Percentiles rank a stretch among this genome's conserved stretches.
Conservation (phyloP, 1,139 yeast species). For the Suhomyces panamericanus region DNA sequence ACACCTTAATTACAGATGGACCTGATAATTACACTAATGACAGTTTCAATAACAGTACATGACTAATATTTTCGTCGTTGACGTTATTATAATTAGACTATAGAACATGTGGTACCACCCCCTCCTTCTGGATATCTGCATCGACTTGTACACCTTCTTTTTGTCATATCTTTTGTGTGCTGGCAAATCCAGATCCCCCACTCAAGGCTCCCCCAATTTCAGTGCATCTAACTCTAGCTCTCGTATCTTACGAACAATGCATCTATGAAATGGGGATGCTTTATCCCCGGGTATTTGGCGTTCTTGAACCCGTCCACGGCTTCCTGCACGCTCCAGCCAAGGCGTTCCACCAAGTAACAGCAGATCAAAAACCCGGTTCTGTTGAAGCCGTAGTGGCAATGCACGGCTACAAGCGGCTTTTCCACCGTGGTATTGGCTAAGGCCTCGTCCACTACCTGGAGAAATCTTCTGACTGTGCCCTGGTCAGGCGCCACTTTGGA, state of each 20-base stretch:
- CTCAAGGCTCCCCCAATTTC: neutral
- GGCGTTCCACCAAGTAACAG: conserved; percentile 62
- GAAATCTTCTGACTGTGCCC: conserved; percentile 57
- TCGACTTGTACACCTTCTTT: too few species aligned
- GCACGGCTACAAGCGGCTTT: conserved; percentile 57
- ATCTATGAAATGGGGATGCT: conserved; percentile 76
- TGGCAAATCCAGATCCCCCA: neutral
- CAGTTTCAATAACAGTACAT: too few species aligned
- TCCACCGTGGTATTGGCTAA: conserved; percentile 25
- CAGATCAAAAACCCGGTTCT: conserved; percentile 76
- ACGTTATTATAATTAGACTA: too few species aligned
- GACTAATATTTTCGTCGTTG: too few species aligned
- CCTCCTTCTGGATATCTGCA: neutral
- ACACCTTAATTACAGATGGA: too few species aligned
- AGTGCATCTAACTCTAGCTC: neutral
- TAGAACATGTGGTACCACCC: neutral
- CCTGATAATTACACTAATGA: too few species aligned
- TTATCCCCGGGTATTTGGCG: conserved; percentile 71
- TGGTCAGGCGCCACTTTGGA: conserved; percentile 75
- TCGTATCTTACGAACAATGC: conserved; percentile 70
- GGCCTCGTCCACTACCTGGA: conserved; percentile 54
- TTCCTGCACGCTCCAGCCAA: conserved; percentile 61
- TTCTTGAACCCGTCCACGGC: conserved; percentile 60
- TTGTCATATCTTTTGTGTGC: too few species aligned
- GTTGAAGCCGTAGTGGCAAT: conserved; percentile 82